These are phyloP conservation scores for Cymodocea nodosa DNA, from an alignment of 116 monocot genomes.

Conservation along the genomic window DNA sequence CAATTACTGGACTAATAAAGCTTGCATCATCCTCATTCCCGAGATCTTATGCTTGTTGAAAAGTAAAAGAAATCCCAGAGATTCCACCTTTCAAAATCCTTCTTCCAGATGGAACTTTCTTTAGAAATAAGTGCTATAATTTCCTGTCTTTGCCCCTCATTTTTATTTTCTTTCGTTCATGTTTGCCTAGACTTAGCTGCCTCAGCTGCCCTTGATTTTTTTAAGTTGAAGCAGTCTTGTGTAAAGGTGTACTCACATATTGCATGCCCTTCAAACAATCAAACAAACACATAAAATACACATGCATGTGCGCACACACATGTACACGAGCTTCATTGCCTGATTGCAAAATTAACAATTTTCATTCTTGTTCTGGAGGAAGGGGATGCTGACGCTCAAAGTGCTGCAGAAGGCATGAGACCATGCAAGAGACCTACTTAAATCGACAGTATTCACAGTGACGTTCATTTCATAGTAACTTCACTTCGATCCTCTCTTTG, in stretches of 20 bases:
- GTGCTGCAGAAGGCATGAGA: slow-evolving; percentile 22
- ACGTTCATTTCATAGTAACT: too few relatives aligned
- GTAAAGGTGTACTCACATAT: too few relatives aligned
- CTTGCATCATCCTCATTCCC: not conserved
- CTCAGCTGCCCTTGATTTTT: too few relatives aligned
- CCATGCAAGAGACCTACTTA: slow-evolving; percentile 42
- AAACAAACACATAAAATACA: not conserved
- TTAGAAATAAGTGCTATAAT: too few relatives aligned
- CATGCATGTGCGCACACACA: too few relatives aligned
- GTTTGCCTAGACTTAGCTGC: too few relatives aligned
- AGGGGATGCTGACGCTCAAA: slow-evolving; percentile 41
- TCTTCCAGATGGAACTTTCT: too few relatives aligned
- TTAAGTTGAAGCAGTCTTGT: too few relatives aligned
- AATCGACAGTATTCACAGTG: not conserved
- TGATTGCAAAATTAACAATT: not conserved
- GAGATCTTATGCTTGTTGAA: not conserved
- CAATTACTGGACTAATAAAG: not conserved
- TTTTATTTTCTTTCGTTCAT: too few relatives aligned
- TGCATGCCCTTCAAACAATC: not conserved
- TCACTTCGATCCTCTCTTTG: too few relatives aligned
- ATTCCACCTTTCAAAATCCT: not conserved
- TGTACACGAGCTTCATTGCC: too few relatives aligned
- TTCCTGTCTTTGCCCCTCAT: too few relatives aligned
- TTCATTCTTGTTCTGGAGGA: slow-evolving; percentile 4
- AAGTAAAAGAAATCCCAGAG: not conserved